Evolutionary conservation across 148 eudicot genomes (phyloP), one percentile per base, ranked within the genome.

Genomic region (Rhododendron vialii): DNA sequence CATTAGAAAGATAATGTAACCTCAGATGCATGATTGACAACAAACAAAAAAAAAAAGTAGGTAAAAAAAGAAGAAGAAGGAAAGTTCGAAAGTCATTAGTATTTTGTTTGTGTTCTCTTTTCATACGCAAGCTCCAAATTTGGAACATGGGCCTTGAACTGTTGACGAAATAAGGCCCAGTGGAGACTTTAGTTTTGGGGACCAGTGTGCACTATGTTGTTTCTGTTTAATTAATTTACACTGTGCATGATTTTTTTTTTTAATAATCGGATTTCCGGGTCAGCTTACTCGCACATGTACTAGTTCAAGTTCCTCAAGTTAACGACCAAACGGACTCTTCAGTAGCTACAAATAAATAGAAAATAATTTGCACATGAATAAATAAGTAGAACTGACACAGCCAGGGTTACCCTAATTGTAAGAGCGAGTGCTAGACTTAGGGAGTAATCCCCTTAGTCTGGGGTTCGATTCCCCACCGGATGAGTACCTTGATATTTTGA

Each of bases 261-360:
- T 47, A 9, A 47, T 47, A 7, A 9, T 47, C 50, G 50, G 50
- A 47, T 47, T 47, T 47, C 0, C 50, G 50, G 9, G 11, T 0
- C 12, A 8, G 1, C 0, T 47, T 47, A 0, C 50, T 0, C 2
- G 11, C 2, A 9, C 12, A 0, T 47, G 2, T 47, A 9, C 2
- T 47, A 47, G 0, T 47, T 47, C 50, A 47, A 0, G 50, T 47
- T 47, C 45, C 45, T 41, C 45, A 0, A 41, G 45, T 41, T 41
- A 41, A 41, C 45, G 0, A 41, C 45, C 45, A 41, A 41, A 41
- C 45, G 45, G 7, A 41, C 7, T 41, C 8, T 41, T 7, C 45
- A 41, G 45, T 41, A 41, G 8, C 45, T 5, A 41, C 45, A 41
- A 41, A 41, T 41, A 41, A 6, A 41, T 41, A 24, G n/a, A 61